Base-by-base conservation (phyloP, 768 basidiomycete species). In the Trametes elegans region DNA sequence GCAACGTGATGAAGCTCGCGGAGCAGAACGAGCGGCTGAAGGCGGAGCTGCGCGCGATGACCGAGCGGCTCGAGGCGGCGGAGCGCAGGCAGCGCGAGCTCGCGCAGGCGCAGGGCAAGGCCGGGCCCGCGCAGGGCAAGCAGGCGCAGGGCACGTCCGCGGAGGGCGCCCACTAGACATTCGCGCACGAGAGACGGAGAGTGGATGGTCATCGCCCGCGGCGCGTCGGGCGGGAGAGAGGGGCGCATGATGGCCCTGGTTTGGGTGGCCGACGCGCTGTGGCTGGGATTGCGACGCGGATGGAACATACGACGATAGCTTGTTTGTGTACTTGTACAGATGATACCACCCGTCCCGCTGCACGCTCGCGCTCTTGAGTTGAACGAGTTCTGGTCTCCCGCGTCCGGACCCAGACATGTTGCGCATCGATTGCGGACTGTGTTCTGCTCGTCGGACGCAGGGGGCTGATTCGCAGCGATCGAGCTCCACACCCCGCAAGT, bases 1-100 rank as follows among this genome's bases (percentile, higher is more conserved):
- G 85, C 63, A 90, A 87, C 69, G 86, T 91, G 55, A 68, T 88
- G 65, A 88, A 86, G 65, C 75, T 92, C 31, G 77, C 85, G 19
- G 77, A 87, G 72, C 89, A 92, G 76, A 87, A 90, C 68, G 85
- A 88, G 68, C 87, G 84, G 69, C 73, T 92, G 57, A 84, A 86
- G 70, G 84, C 79, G 45, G 83, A 90, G 70, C 78, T 92, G 64
- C 82, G 77, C 65, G 86, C 82, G 45, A 86, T 91, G 84, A 77
- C 80, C 18, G 87, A 86, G 58, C 73, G 87, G 61, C 73, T 91
- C 61, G 87, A 88, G 71, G 84, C 84, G 13, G 86, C 84, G 18
- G 89, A 90, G 70, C 79, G 81, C 53, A 79, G 77, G 59, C 80
- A 83, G 62, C 68, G 62, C 45, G 75, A 78, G 64, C 64, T 79